These are phyloP conservation scores for Mycena indigotica DNA, from an alignment of 768 basidiomycete genomes.

Conservation along the genomic window DNA sequence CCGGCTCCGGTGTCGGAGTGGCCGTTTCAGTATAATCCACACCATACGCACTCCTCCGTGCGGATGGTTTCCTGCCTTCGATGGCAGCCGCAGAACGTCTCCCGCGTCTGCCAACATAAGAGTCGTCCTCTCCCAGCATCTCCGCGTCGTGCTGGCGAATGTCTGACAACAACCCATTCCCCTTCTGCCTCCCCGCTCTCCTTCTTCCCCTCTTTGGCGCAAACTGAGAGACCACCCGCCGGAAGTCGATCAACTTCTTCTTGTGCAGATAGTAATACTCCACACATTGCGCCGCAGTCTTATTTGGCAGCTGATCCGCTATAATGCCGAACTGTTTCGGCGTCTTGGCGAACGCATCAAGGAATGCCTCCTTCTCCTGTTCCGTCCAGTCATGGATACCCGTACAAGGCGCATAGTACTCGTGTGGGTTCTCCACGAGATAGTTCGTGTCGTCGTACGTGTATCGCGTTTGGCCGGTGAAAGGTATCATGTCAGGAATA, in stretches of 20 bases:
- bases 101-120: slow-evolving; percentile 40
- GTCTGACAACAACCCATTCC: slow-evolving; percentile 79
- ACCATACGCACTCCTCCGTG: slow-evolving; percentile 27
- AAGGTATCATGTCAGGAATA: slow-evolving; percentile 89
- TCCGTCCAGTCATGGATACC: slow-evolving; percentile 88
- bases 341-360: slow-evolving; percentile 77
- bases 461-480: slow-evolving; percentile 62
- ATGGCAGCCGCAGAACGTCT: slow-evolving; percentile 24
- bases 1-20: slow-evolving; percentile 53
- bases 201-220: slow-evolving; percentile 65
- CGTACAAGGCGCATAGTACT: slow-evolving; percentile 73
- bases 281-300: slow-evolving; percentile 87
- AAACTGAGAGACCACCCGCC: slow-evolving; percentile 67
- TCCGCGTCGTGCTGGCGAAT: slow-evolving; percentile 77
- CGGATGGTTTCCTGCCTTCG: slow-evolving; percentile 16
- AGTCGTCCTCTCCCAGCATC: slow-evolving; percentile 37
- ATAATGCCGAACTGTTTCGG: slow-evolving; percentile 98
- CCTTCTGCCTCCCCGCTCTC: slow-evolving; percentile 72
- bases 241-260: slow-evolving; percentile 83
- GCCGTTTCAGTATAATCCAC: slow-evolving; percentile 40
- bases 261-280: slow-evolving; percentile 95
- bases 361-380: slow-evolving; percentile 76
- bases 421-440: slow-evolving; percentile 70
- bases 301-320: slow-evolving; percentile 75
- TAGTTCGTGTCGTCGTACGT: slow-evolving; percentile 86